phyloP scores from a whole-genome alignment of 805 yeast species.

The Metschnikowia orientalis region DNA sequence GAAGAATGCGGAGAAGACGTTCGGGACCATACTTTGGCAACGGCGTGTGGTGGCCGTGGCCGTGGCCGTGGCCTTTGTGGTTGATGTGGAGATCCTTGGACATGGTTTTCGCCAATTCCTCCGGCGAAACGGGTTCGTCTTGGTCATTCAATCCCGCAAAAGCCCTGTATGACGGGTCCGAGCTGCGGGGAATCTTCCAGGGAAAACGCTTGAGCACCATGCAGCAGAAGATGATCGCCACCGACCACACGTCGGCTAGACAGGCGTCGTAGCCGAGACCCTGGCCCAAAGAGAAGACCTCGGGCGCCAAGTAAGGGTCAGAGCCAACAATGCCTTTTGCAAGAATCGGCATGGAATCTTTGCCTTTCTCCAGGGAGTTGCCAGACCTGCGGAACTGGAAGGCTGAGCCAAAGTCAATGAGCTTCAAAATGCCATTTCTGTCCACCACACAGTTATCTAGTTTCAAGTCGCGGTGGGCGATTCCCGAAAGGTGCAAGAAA shows the following conservation, averaged over 20 bases:
- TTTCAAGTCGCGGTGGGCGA: constrained; percentile 91
- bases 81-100: constrained; percentile 13
- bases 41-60: constrained; percentile 6
- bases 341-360: constrained; percentile 46
- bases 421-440: constrained; percentile 67
- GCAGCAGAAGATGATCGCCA: constrained; percentile 89
- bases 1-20: constrained; percentile 66
- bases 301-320: constrained; percentile 95
- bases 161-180: constrained; percentile 70
- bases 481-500: constrained; percentile 74
- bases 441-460: constrained; percentile 90
- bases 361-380: constrained; percentile 26
- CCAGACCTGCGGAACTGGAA: constrained; percentile 67
- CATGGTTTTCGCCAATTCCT: constrained; percentile 11
- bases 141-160: constrained; percentile 33
- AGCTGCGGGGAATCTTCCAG: constrained; percentile 85
- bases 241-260: constrained; percentile 87
- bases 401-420: constrained; percentile 93
- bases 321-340: constrained; percentile 91
- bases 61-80: too few relatives aligned
- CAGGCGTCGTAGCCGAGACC: constrained; percentile 71
- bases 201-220: constrained; percentile 86
- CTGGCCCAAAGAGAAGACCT: constrained; percentile 50
- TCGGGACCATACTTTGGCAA: constrained; percentile 55
- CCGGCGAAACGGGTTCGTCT: constrained; percentile 12